These are phyloP conservation scores for Neurospora sp. DNA, from an alignment of 495 filamentous ascomycete species.

Conservation along the genomic window DNA sequence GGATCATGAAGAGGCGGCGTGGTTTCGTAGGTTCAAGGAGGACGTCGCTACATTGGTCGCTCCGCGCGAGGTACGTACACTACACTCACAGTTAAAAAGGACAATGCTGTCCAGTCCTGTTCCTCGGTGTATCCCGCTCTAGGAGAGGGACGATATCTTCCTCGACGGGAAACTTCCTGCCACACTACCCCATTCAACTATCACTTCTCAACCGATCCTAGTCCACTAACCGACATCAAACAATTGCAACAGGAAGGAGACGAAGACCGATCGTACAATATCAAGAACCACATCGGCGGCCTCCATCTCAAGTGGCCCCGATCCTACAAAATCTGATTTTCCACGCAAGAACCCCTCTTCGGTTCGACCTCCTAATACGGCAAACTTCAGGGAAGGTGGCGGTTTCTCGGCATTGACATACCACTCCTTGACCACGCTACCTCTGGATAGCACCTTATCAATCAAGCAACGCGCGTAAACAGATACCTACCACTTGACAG, in stretches of 20 bases:
- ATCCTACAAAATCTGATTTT: neutral
- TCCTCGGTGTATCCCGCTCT: neutral
- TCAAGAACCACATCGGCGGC: neutral
- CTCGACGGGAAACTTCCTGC: too few relatives aligned
- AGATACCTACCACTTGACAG: too few relatives aligned
- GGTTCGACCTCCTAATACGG: too few relatives aligned
- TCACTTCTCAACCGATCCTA: neutral
- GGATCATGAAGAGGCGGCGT: neutral
- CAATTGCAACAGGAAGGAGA: neutral
- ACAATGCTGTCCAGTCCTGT: neutral
- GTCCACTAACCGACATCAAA: neutral
- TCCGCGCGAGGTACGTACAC: neutral
- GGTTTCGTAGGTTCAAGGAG: neutral
- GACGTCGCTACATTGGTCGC: neutral
- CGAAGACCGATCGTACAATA: neutral
- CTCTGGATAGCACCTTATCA: too few relatives aligned
- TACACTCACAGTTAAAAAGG: neutral
- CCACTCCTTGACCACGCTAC: too few relatives aligned
- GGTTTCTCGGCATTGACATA: too few relatives aligned
- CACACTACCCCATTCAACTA: neutral
- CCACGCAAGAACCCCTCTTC: neutral
- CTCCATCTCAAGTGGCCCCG: neutral
- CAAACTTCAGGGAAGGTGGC: too few relatives aligned
- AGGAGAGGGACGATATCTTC: too few relatives aligned
- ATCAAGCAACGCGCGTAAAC: too few relatives aligned